A percentile compares a stretch with the other conserved stretches of the same genome.
These are phyloP conservation scores for Aspergillus coremiiformis DNA, from an alignment of 495 filamentous ascomycete genomes.

Conservation along the genomic window DNA sequence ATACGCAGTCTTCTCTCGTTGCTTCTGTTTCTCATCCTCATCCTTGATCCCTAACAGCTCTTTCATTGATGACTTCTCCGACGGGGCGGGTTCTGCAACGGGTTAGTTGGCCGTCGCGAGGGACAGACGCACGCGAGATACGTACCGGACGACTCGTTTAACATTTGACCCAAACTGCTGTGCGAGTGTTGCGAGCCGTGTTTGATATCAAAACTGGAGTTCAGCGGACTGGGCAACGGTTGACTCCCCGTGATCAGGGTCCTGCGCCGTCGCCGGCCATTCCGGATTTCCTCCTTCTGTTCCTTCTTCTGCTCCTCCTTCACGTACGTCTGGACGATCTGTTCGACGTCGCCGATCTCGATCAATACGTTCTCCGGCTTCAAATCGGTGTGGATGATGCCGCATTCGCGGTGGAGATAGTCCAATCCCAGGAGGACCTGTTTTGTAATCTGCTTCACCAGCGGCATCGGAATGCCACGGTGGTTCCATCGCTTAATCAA, in stretches of 20 bases:
- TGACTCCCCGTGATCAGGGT: slow-evolving; percentile 97
- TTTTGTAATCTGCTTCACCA: slow-evolving; percentile 98
- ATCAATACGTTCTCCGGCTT: slow-evolving; percentile 98
- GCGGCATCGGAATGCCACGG: slow-evolving; percentile 86
- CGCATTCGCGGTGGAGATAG: slow-evolving; percentile 95
- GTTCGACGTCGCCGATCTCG: slow-evolving; percentile 97
- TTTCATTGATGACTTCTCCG: slow-evolving; percentile 46
- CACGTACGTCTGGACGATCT: slow-evolving; percentile 92
- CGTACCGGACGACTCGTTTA: slow-evolving; percentile 65
- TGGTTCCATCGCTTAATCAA: slow-evolving; percentile 99
- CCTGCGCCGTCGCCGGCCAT: slow-evolving; percentile 83
- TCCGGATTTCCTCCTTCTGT: slow-evolving; percentile 84
- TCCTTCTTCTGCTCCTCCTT: slow-evolving; percentile 65
- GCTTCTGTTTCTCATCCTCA: slow-evolving; percentile 66
- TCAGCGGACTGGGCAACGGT: slow-evolving; percentile 89
- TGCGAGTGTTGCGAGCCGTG: slow-evolving; percentile 66
- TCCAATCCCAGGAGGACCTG: slow-evolving; percentile 93
- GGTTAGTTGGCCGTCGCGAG: not conserved
- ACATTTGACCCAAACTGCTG: slow-evolving; percentile 74
- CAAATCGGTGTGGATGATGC: slow-evolving; percentile 97
- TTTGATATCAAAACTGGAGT: slow-evolving; percentile 78
- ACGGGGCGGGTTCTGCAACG: slow-evolving; percentile 14
- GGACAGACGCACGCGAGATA: not conserved
- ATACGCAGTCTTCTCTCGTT: slow-evolving; percentile 92
- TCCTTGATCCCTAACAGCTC: slow-evolving; percentile 55